These are phyloP conservation scores for Tulasnella sp. DNA, from an alignment of 768 basidiomycete species.

Conservation along the genomic window DNA sequence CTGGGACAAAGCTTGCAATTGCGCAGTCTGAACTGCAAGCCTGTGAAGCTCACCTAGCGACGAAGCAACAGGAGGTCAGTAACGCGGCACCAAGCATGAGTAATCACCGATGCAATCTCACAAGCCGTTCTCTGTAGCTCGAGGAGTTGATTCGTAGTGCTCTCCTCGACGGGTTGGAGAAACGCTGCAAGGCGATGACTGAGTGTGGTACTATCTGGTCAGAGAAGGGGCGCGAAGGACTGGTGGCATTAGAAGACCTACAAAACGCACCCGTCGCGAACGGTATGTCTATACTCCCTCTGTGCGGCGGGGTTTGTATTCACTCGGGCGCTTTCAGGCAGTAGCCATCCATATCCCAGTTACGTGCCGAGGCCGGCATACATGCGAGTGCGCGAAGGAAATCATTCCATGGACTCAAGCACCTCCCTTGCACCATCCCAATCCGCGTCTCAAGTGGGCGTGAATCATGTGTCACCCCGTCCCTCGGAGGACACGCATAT, in stretches of 20 bases:
- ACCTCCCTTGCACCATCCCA: slow-evolving; percentile 71
- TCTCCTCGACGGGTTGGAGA: slow-evolving; percentile 63
- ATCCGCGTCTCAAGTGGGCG: slow-evolving; percentile 65
- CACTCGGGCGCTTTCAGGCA: slow-evolving; percentile 12
- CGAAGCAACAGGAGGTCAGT: slow-evolving; percentile 61
- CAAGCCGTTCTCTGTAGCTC: slow-evolving; percentile 42
- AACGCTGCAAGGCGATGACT: slow-evolving; percentile 65
- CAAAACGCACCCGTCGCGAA: slow-evolving; percentile 33
- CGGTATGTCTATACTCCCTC: neutral
- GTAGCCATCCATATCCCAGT: slow-evolving; percentile 7
- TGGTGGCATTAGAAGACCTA: slow-evolving; percentile 50
- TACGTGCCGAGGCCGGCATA: slow-evolving; percentile 2
- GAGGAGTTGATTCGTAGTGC: slow-evolving; percentile 56
- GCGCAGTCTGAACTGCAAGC: slow-evolving; percentile 81
- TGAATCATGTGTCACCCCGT: slow-evolving; percentile 18
- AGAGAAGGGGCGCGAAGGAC: slow-evolving; percentile 66
- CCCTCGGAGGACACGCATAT: slow-evolving; percentile 26
- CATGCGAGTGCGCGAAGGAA: neutral
- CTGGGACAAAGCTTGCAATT: slow-evolving; percentile 36
- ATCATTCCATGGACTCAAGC: slow-evolving; percentile 43
- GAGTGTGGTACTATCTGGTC: slow-evolving; percentile 72
- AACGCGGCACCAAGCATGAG: neutral
- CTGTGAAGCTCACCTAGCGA: slow-evolving; percentile 73
- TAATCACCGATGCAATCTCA: neutral
- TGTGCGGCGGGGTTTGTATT: neutral